These are phyloP conservation scores for Trifolium repens DNA, from an alignment of 306 rosid species.

Conservation along the genomic window DNA sequence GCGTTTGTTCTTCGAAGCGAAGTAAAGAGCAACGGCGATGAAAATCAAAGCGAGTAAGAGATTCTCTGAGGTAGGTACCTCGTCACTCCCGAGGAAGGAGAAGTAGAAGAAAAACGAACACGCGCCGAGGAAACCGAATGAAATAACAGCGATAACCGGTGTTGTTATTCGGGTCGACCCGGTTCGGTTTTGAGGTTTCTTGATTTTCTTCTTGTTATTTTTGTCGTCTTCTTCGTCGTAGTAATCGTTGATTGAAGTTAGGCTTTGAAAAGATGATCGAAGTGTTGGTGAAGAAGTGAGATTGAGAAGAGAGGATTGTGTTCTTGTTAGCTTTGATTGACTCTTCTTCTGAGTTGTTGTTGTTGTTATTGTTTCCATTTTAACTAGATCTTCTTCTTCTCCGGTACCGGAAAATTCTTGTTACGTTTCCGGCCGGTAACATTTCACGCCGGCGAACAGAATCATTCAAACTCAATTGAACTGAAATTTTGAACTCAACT, in stretches of 20 bases:
- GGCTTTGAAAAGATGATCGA: constrained; percentile 91
- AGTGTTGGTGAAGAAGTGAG: constrained; percentile 72
- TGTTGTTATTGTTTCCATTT: constrained; percentile 53
- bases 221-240: constrained; percentile 53
- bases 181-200: constrained; percentile 26
- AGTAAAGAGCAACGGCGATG: constrained; percentile 76
- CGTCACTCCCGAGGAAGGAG: constrained; percentile 55
- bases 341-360: constrained; percentile 61
- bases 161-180: constrained; percentile 48
- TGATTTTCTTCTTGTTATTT: constrained; percentile 51
- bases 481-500: constrained; percentile 26
- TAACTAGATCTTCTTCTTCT: constrained; percentile 34
- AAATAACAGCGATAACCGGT: constrained; percentile 47
- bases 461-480: background rate
- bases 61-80: constrained; percentile 77
- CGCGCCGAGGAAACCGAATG: constrained; percentile 49
- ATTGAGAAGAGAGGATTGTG: constrained; percentile 85
- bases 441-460: constrained; percentile 51
- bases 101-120: constrained; percentile 56
- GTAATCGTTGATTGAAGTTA: constrained; percentile 70
- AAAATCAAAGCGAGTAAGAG: constrained; percentile 71
- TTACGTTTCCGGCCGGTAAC: constrained; percentile 52
- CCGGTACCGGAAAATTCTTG: constrained; percentile 62
- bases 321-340: constrained; percentile 78
- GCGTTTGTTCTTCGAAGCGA: constrained; percentile 66